Conservation (phyloP, 2,329 filamentous ascomycete genomes). For the Phoma sp. region DNA sequence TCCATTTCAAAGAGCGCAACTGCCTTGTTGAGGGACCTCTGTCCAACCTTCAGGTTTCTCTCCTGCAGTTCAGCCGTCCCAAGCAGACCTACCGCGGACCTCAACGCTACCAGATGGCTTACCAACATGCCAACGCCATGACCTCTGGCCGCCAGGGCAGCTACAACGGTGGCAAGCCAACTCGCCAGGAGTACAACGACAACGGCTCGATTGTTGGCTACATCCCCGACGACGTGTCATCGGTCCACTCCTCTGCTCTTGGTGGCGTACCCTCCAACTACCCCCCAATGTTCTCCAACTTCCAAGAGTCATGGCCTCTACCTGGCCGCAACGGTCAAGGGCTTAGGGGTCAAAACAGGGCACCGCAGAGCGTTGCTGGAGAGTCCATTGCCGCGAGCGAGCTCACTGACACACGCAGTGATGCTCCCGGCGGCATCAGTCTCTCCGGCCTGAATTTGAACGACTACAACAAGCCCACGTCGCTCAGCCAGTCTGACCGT, state of each 20-base stretch:
- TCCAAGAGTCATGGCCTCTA: slow-evolving; percentile 90
- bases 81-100: slow-evolving; percentile 91
- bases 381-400: slow-evolving; percentile 94
- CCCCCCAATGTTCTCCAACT: slow-evolving; percentile 94
- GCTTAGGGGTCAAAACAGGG: slow-evolving; percentile 68
- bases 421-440: slow-evolving; percentile 84
- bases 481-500: slow-evolving; percentile 83
- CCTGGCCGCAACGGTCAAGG: slow-evolving; percentile 73
- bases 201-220: slow-evolving; percentile 91
- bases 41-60: slow-evolving; percentile 92
- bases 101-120: slow-evolving; percentile 84
- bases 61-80: slow-evolving; percentile 92
- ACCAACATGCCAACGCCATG: slow-evolving; percentile 70
- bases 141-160: slow-evolving; percentile 54
- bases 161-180: slow-evolving; percentile 59
- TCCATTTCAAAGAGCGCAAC: slow-evolving; percentile 96
- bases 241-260: slow-evolving; percentile 89
- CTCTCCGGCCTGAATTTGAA: slow-evolving; percentile 82
- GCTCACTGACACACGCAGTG: slow-evolving; percentile 81
- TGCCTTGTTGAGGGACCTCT: slow-evolving; percentile 95
- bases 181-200: slow-evolving; percentile 67
- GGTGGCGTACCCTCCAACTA: slow-evolving; percentile 85
- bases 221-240: slow-evolving; percentile 96
- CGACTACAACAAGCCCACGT: slow-evolving; percentile 73
- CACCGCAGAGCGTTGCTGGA: slow-evolving; percentile 80